Evolutionary conservation across 140 eudicot genomes (phyloP).

Genomic region (Flaveria floridana): DNA sequence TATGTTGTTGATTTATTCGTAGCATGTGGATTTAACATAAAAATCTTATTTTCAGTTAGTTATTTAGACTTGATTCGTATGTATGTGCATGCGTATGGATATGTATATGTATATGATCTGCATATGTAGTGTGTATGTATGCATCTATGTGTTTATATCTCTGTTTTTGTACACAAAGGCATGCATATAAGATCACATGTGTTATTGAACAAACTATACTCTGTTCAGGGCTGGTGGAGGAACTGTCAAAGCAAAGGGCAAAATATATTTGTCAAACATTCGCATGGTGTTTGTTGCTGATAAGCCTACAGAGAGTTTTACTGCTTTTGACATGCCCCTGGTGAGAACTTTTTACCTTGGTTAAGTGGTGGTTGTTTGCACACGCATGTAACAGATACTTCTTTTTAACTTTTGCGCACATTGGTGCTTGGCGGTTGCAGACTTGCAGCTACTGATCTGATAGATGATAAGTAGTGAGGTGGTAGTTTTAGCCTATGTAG

Average conservation of each 20-base stretch:
- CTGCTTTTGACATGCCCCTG: conserved; percentile 95
- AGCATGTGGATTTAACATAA: background rate
- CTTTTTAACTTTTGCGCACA: background rate
- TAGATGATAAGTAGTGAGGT: background rate
- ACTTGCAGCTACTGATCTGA: background rate
- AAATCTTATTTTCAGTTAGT: background rate
- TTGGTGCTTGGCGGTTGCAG: background rate
- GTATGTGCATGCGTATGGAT: background rate
- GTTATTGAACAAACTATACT: conserved; percentile 8
- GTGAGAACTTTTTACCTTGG: conserved; percentile 36
- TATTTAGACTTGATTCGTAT: background rate
- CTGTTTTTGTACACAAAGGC: background rate
- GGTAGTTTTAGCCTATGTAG: background rate
- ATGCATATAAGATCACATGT: background rate
- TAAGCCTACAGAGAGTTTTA: conserved; percentile 61
- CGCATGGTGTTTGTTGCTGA: conserved; percentile 94
- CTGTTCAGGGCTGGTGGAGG: conserved; percentile 60
- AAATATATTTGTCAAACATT: conserved; percentile 82
- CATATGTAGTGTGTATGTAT: background rate
- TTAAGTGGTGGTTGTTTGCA: background rate
- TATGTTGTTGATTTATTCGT: background rate
- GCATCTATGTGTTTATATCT: background rate
- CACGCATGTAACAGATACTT: background rate
- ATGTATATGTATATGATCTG: background rate
- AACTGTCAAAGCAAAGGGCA: conserved; percentile 72